Conservation (phyloP, 352 stramenopile species). For the Globisporangium splendens region DNA sequence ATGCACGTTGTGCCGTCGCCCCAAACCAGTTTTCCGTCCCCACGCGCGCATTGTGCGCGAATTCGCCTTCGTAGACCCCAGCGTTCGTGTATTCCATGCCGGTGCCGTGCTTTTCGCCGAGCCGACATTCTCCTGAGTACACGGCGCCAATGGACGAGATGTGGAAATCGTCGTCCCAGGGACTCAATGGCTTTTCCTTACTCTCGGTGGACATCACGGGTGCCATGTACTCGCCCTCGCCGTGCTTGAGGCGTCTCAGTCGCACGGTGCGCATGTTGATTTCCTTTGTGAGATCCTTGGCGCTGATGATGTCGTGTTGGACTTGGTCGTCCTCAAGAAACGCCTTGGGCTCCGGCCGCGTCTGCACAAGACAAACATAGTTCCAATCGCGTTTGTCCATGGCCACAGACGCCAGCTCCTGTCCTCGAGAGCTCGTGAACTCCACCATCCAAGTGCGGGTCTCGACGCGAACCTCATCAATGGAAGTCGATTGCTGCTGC, state of each 20-base stretch:
- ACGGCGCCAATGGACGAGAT: conserved; percentile 61
- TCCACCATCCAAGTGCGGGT: conserved; percentile 50
- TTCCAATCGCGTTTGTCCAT: conserved; percentile 67
- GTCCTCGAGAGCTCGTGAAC: conserved; percentile 45
- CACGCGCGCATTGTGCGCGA: conserved; percentile 32
- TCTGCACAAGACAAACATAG: conserved; percentile 56
- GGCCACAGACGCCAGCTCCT: conserved; percentile 39
- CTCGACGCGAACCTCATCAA: conserved; percentile 22
- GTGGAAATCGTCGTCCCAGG: conserved; percentile 58
- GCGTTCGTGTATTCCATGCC: conserved; percentile 63
- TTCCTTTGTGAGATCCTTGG: conserved; percentile 44
- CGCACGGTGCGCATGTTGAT: conserved; percentile 66
- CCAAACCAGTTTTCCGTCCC: conserved; percentile 49
- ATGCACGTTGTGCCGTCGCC: conserved; percentile 46
- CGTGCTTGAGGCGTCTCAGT: conserved; percentile 50
- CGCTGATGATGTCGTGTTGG: conserved; percentile 39
- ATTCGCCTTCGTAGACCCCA: conserved; percentile 63
- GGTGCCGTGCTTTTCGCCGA: conserved; percentile 48
- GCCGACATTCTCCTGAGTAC: conserved; percentile 46
- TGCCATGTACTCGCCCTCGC: conserved; percentile 39
- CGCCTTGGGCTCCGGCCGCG: conserved; percentile 40
- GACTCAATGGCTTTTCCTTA: conserved; percentile 15
- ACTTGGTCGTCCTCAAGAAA: conserved; percentile 62
- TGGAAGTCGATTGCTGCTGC: conserved; percentile 4
- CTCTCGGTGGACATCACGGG: neutral